Percentiles rank a stretch among this genome's conserved stretches.
These are phyloP conservation scores for Hypoxylon sp. DNA, from an alignment of 2,329 filamentous ascomycete species.

Conservation along the genomic window DNA sequence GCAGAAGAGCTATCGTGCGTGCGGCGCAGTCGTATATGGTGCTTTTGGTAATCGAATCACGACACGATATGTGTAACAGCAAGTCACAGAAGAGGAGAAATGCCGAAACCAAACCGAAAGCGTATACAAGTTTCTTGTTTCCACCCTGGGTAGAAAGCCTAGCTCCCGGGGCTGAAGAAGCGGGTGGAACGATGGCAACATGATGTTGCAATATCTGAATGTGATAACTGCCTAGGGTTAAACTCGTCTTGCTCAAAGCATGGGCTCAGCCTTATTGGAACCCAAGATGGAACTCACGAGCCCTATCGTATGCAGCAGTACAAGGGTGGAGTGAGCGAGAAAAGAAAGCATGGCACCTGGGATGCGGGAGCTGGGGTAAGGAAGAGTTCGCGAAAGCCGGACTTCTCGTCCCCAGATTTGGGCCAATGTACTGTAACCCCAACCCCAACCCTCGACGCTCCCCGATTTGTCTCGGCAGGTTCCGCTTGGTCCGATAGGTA, in stretches of 20 bases:
- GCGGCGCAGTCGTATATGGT: constrained; percentile 8
- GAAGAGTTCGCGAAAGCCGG: constrained; percentile 19
- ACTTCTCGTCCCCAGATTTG: constrained; percentile 29
- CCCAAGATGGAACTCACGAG: constrained; percentile 6
- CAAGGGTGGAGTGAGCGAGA: not conserved
- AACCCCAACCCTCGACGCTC: constrained; percentile 2
- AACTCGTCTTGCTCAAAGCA: constrained; percentile 10
- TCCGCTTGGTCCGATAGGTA: constrained; percentile 5
- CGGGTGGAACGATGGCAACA: constrained; percentile 29
- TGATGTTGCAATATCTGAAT: constrained; percentile 32
- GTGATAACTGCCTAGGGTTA: not conserved
- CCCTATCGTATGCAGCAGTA: constrained; percentile 2
- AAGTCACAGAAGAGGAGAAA: not conserved
- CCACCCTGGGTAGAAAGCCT: not conserved
- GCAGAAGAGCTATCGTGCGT: not conserved
- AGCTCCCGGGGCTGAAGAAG: constrained; percentile 7
- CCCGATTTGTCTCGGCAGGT: constrained; percentile 15
- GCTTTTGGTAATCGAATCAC: constrained; percentile 7
- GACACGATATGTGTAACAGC: not conserved
- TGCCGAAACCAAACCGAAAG: constrained; percentile 1
- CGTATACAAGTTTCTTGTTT: not conserved
- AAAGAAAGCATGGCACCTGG: constrained; percentile 18
- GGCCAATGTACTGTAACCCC: constrained; percentile 31
- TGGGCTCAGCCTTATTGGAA: constrained; percentile 30
- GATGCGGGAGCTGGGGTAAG: constrained; percentile 3